Base-by-base conservation (phyloP, 2,329 filamentous ascomycete species). In the Tolypocladium amazonense region DNA sequence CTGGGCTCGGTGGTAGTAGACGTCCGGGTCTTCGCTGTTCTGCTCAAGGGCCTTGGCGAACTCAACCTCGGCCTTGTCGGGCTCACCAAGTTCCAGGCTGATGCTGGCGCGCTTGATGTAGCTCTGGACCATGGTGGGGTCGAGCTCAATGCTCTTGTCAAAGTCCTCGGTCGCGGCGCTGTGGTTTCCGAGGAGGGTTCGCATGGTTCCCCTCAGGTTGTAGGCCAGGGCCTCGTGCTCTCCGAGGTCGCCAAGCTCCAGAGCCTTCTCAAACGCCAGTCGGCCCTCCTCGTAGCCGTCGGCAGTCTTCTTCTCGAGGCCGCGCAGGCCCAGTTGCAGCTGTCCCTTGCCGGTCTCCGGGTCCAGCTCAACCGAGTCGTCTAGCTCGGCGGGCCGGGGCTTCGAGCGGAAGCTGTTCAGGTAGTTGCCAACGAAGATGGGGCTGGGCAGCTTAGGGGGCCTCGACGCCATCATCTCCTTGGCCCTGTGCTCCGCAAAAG, bases 101-200 rank as follows among this genome's bases (percentile, higher is more conserved):
- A 99, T 96, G 81, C 92, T 97, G 59, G 94, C 94, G 62, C 94
- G 89, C 83, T 99, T 99, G 79, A 99, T 96, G 75, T 95, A 97
- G 79, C 90, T 96, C 78, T 99, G 94, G 9, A 92, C 95, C 77
- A 97, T 81, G 11, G 84, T 80, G 18, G 91, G 89, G 69, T 97
- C 88, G 55, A 97, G 80, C 75, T 96, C 90, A 61, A 97, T 88
- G 74, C 91, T 96, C 84, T 90, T 94, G 74, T 92, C 90, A 70
- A 99, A 83, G 71, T 97, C 94, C 47, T 81, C 78, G 65, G 97
- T 81, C 4, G 94, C 94, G 62, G 88, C 84, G 58, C 88, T 82
- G 67, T 93, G 92, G 73, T 96, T 91, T 61, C 94, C 94, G 65
- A 89, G 87, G 62, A 99, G 83, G 72, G 96, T 97, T 71, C 88